Percentiles rank a stretch among this genome's conserved stretches.
phyloP scores from a whole-genome alignment of 495 filamentous ascomycete genomes.

The Lophiotrema nucula region DNA sequence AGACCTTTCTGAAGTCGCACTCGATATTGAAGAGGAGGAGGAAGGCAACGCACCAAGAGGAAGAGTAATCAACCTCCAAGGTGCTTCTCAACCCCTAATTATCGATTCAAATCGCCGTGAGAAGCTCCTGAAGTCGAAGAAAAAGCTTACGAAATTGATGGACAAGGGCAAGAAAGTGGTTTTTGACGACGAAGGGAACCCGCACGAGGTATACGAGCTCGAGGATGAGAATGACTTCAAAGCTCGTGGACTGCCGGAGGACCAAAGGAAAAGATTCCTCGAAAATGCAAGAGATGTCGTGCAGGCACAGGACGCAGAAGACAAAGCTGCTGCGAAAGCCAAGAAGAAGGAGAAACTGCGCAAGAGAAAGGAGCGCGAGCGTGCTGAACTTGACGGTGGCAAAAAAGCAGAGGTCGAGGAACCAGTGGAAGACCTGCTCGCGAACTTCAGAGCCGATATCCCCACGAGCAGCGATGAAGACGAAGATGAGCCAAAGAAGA shows the following conservation, averaged over 20 bases:
- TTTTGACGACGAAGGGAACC: conserved; percentile 87
- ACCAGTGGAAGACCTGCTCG: conserved; percentile 41
- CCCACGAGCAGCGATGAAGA: conserved; percentile 45
- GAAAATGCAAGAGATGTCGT: conserved; percentile 69
- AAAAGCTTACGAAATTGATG: conserved; percentile 85
- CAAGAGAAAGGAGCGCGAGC: conserved; percentile 77
- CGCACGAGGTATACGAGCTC: conserved; percentile 83
- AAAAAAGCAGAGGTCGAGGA: conserved; percentile 41
- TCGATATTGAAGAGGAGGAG: conserved; percentile 36
- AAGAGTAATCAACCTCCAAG: conserved; percentile 47
- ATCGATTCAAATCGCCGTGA: conserved; percentile 92
- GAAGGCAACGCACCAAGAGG: conserved; percentile 34
- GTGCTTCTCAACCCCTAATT: conserved; percentile 60
- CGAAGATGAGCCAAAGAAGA: conserved; percentile 35
- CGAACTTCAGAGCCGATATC: conserved; percentile 42
- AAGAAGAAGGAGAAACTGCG: conserved; percentile 84
- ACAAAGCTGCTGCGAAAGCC: conserved; percentile 75
- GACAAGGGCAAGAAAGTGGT: conserved; percentile 78
- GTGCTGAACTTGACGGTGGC: conserved; percentile 44
- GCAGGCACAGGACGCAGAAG: conserved; percentile 71
- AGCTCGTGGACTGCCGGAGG: conserved; percentile 67
- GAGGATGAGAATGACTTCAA: conserved; percentile 78
- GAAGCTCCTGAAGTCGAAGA: conserved; percentile 90
- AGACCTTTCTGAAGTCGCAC: conserved; percentile 15
- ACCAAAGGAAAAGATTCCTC: conserved; percentile 74